Percentiles rank a stretch among this genome's conserved stretches.
phyloP scores from a whole-genome alignment of 148 eudicot species.

The Amaranthus palmeri region DNA sequence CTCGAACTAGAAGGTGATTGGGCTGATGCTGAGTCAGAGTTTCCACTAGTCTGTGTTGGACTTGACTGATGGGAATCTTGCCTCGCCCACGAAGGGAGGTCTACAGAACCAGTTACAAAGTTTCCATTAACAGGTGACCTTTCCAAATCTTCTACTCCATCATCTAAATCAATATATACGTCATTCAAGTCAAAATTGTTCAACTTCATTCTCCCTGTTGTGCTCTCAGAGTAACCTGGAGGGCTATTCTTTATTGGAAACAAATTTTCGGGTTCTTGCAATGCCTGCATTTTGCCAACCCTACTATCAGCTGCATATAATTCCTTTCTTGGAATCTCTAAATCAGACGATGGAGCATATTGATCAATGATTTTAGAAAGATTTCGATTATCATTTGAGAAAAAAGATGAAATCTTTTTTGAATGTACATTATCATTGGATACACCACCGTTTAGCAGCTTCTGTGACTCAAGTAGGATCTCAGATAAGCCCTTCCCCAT shows the following conservation, averaged over 20 bases:
- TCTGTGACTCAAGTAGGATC: constrained; percentile 44
- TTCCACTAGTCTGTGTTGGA: constrained; percentile 71
- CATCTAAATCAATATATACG: constrained; percentile 70
- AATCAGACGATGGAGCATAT: constrained; percentile 17
- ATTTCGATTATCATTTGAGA: constrained; percentile 25
- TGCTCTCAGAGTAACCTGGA: constrained; percentile 31
- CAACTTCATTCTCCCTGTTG: constrained; percentile 35
- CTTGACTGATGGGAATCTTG: constrained; percentile 59
- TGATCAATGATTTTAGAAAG: constrained; percentile 21
- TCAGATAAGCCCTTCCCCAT: constrained; percentile 35
- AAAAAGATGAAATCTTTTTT: constrained; percentile 33
- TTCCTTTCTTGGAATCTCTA: constrained; percentile 27
- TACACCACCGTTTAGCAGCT: constrained; percentile 40
- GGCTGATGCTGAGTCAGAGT: constrained; percentile 63
- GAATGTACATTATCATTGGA: constrained; percentile 25
- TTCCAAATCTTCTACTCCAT: constrained; percentile 42
- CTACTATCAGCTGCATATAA: constrained; percentile 16
- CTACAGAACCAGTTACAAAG: constrained; percentile 28
- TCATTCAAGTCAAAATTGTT: constrained; percentile 67
- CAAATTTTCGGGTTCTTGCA: constrained; percentile 21
- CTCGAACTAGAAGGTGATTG: constrained; percentile 84
- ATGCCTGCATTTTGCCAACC: constrained; percentile 22
- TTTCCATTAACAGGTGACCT: constrained; percentile 28
- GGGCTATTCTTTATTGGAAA: constrained; percentile 38
- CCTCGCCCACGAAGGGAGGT: constrained; percentile 41